Base-by-base conservation (phyloP, 2,329 filamentous ascomycete genomes). In the Fusarium marasasianum region DNA sequence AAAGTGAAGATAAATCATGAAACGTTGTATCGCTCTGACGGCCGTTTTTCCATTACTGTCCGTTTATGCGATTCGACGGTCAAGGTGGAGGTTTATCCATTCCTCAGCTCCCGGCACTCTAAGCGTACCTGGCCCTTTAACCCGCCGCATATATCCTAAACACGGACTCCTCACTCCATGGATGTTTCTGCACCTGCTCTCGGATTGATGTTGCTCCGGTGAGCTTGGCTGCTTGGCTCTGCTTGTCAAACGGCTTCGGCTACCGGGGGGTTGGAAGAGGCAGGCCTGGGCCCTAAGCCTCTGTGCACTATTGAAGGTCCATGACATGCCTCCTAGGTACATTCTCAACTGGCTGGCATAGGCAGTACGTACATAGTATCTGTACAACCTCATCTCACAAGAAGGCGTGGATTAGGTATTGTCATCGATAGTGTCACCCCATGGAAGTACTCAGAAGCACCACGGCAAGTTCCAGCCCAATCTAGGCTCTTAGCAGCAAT, bases 81-180 rank as follows among this genome's bases (percentile, higher is more conserved):
- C 31, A 35, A 41, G 51, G 56, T 51, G 66, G 70, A 70, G 61
- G 47, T 55, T 58, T 74, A 74, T 74, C 62, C 63, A 74, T 74
- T 74, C 71, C 71, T 74, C 71, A 74, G 71, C 71, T 74, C 59
- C 68, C 53, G 33, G 48, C 48, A 61, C 51, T 57, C 20, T 35
- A 43, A 43, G 59, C 51, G 60, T 58, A 44, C 60, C 51, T 63
- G 33, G 33, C 26, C 45, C 24, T 58, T 57, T 56, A 56, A 53
- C 59, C 47, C 20, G n/a, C 43, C 48, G 38, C 48, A 62, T 63
- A 53, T 44, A 41, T 61, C 58, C 58, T 61, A 56, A 48, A 57
- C 55, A 47, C 20, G 24, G 56, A 38, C 56, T 55, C 43, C 22
- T 58, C 31, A 24, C 31, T n/a, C 14, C 55, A 37, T 60, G 64